Evolutionary conservation across 1,284 basidiomycete genomes (phyloP), one percentile per base, ranked within the genome.

Genomic region (Microbotryomycetes sp.): DNA sequence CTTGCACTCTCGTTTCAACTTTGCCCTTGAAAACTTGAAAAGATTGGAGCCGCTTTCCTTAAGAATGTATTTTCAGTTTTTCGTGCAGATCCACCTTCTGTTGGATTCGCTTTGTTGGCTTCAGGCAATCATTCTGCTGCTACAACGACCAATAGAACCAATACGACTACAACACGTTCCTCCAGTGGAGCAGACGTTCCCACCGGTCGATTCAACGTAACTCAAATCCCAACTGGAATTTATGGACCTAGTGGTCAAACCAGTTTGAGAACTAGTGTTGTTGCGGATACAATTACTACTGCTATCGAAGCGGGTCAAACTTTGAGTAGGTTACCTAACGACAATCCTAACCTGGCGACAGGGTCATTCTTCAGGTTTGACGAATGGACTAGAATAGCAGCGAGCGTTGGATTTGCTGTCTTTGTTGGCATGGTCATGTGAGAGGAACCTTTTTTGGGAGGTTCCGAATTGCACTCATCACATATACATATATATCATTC

Each of bases 71-170:
- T 62, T 72, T 75, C 78, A 12, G 71, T 75, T 7, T 79, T 74
- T 72, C 72, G 79, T 57, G 79, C 77, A 70, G 74, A 76, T 59
- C 79, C 80, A 0, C 56, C 78, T 1, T 76, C 76, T 0, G 75
- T 80, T 49, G 79, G 79, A 5, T 80, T 81, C 62, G 79, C 79
- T 7, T 71, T 69, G 19, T 72, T 80, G 6, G 67, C 75, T 46
- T 42, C 28, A 6, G 48, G 50, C 12, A 65, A 67, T 57, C 58
- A 54, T 3, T 12, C 12, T 42, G 36, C 36, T 19, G 36, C 36
- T 19, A 42, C 36, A 42, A 9, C 9, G 12, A 51, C 61, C 25
- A 7, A 25, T 9, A n/a, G 42, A 4, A 47, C 28, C 46, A 45
- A 50, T 28, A 47, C 49, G n/a, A 52, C 56, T 22, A 50, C 56